Evolutionary conservation across 805 yeast genomes (phyloP).

Genomic region (Sugiyamaella floridensis): DNA sequence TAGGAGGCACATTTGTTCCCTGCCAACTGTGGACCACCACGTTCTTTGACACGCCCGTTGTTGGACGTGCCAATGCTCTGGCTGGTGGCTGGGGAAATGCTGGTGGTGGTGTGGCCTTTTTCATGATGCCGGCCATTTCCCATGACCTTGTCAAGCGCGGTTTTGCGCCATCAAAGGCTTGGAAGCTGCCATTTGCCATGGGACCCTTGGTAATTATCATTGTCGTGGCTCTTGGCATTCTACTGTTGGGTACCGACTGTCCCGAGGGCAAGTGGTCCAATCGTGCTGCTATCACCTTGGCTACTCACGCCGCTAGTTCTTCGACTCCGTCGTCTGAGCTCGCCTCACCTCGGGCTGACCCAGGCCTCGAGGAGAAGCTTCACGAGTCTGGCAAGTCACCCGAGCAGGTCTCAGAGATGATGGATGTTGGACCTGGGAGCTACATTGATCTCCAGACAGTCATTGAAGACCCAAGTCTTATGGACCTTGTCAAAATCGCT

Average conservation of each 20-base stretch:
- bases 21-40: conserved; percentile 5
- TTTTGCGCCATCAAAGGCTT: not conserved
- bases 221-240: not conserved
- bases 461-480: conserved; percentile 1
- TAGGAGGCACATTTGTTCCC: conserved; percentile 7
- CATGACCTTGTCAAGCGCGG: conserved; percentile 1
- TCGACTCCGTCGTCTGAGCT: not conserved
- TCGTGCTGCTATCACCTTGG: not conserved
- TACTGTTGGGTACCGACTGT: conserved; percentile 1
- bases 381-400: not conserved
- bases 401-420: not conserved
- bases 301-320: not conserved
- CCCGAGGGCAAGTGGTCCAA: conserved; percentile 8
- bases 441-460: not conserved
- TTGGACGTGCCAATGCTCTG: conserved; percentile 5
- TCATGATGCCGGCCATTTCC: conserved; percentile 8
- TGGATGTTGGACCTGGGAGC: conserved; percentile 1
- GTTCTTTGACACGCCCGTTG: conserved; percentile 5
- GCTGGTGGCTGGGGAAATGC: conserved; percentile 9
- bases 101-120: conserved; percentile 6
- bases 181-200: conserved; percentile 2
- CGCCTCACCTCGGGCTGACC: not conserved
- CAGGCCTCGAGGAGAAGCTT: not conserved
- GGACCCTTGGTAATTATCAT: conserved; percentile 5
- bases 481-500: not conserved